phyloP scores from a whole-genome alignment of 1,284 basidiomycete species.

The Sanghuangporus weigelae region DNA sequence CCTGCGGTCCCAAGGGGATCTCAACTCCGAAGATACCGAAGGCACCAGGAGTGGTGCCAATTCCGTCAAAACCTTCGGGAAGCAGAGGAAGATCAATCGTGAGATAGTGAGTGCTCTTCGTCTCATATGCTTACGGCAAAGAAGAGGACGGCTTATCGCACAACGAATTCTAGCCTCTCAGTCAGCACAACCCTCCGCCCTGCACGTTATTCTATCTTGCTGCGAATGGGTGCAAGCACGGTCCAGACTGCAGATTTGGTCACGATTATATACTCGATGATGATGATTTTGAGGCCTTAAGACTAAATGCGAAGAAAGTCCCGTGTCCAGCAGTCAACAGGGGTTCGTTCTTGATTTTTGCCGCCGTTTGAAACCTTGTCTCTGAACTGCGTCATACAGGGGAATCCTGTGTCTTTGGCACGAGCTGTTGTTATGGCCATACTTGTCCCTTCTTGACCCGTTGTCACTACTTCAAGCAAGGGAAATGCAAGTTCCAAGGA shows the following conservation, averaged over 20 bases:
- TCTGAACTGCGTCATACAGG: slow-evolving; percentile 30
- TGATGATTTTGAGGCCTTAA: slow-evolving; percentile 46
- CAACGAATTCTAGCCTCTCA: slow-evolving; percentile 7
- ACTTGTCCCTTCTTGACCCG: slow-evolving; percentile 42
- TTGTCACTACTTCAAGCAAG: slow-evolving; percentile 48
- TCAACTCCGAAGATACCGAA: background rate
- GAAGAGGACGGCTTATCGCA: background rate
- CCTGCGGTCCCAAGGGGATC: background rate
- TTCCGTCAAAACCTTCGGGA: background rate
- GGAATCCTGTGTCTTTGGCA: slow-evolving; percentile 49
- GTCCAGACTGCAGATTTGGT: slow-evolving; percentile 47
- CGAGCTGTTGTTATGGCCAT: slow-evolving; percentile 58
- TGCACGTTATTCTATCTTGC: slow-evolving; percentile 59
- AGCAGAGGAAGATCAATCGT: slow-evolving; percentile 11
- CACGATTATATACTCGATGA: slow-evolving; percentile 52
- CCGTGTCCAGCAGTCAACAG: slow-evolving; percentile 54
- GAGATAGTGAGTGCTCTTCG: slow-evolving; percentile 6
- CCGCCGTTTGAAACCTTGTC: slow-evolving; percentile 2
- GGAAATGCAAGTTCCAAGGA: slow-evolving; percentile 54
- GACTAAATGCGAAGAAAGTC: slow-evolving; percentile 48
- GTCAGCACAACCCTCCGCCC: slow-evolving; percentile 51
- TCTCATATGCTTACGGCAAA: background rate
- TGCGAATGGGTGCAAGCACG: slow-evolving; percentile 42
- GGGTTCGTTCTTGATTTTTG: slow-evolving; percentile 29
- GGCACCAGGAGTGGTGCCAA: background rate